Evolutionary conservation across 2,329 filamentous ascomycete genomes (phyloP).

Genomic region (Lomentospora prolificans): DNA sequence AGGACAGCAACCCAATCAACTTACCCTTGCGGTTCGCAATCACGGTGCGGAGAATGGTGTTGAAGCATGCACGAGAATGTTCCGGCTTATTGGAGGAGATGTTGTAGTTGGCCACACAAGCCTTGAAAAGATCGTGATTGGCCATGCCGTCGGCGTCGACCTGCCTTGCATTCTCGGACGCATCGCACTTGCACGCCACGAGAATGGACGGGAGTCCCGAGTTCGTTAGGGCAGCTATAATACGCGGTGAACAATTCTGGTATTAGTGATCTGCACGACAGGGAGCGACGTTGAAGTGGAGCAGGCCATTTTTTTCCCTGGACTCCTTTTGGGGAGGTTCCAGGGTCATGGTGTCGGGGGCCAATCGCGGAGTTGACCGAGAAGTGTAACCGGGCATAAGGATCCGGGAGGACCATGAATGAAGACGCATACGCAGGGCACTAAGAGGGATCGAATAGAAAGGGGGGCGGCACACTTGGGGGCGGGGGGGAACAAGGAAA

Average conservation of each 20-base stretch:
- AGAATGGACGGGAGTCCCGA: conserved; percentile 67
- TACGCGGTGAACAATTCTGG: not conserved
- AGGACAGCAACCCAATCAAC: no score
- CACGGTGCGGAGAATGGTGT: conserved; percentile 62
- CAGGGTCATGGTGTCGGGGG: no score
- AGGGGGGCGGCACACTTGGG: not conserved
- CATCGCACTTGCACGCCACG: conserved; percentile 85
- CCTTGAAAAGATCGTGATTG: conserved; percentile 52
- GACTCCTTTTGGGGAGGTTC: no score
- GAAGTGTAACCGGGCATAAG: no score
- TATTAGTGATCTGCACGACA: not conserved
- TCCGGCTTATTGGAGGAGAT: conserved; percentile 62
- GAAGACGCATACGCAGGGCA: no score
- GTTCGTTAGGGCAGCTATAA: conserved; percentile 60
- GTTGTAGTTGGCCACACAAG: conserved; percentile 63
- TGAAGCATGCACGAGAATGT: conserved; percentile 65
- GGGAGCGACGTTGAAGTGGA: conserved; percentile 10
- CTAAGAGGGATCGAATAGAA: not conserved
- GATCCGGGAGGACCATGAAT: no score
- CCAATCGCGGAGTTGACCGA: no score
- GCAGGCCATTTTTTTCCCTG: no score
- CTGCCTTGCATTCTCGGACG: conserved; percentile 57
- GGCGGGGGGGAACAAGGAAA: not conserved
- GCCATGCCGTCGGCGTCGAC: conserved; percentile 59
- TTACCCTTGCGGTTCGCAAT: conserved; percentile 60